A percentile compares a stretch with the other conserved stretches of the same genome.
phyloP scores from a whole-genome alignment of 2,329 filamentous ascomycete species.

The Plenodomus tracheiphilus region DNA sequence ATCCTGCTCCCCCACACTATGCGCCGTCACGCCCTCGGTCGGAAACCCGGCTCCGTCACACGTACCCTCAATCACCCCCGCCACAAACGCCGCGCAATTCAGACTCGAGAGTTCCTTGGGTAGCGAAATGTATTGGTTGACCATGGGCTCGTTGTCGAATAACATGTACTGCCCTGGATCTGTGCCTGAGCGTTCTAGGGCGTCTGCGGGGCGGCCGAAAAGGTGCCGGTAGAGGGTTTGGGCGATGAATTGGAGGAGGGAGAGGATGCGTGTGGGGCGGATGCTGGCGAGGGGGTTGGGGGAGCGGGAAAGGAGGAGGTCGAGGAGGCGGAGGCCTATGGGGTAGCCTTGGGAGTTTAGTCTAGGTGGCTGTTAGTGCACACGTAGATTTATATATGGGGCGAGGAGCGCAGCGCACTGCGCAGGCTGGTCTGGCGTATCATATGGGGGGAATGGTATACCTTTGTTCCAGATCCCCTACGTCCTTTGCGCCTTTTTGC shows the following conservation, averaged over 20 bases:
- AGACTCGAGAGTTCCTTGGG: constrained; percentile 95
- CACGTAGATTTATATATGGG: no score
- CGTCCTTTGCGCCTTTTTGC: constrained; percentile 85
- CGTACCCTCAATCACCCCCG: constrained; percentile 91
- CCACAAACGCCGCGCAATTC: constrained; percentile 94
- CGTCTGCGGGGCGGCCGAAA: constrained; percentile 87
- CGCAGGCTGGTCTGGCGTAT: not conserved
- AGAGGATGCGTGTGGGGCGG: constrained; percentile 83
- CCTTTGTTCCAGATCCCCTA: constrained; percentile 91
- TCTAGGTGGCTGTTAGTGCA: constrained; percentile 49
- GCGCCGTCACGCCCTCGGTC: constrained; percentile 81
- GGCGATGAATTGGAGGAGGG: constrained; percentile 93
- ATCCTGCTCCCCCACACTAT: constrained; percentile 62
- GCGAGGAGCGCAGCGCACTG: not conserved
- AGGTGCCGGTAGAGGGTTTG: constrained; percentile 90
- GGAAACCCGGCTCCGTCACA: constrained; percentile 92
- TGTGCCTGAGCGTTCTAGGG: constrained; percentile 83
- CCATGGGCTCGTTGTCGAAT: constrained; percentile 94
- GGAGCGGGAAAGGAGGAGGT: constrained; percentile 82
- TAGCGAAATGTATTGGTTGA: constrained; percentile 91
- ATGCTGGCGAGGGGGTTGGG: constrained; percentile 50
- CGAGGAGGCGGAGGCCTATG: constrained; percentile 89
- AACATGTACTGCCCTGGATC: constrained; percentile 99
- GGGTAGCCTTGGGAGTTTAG: constrained; percentile 91
- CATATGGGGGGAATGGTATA: constrained; percentile 45